Base-by-base conservation (phyloP, 306 rosid genomes). In the Echinosophora koreensis region DNA sequence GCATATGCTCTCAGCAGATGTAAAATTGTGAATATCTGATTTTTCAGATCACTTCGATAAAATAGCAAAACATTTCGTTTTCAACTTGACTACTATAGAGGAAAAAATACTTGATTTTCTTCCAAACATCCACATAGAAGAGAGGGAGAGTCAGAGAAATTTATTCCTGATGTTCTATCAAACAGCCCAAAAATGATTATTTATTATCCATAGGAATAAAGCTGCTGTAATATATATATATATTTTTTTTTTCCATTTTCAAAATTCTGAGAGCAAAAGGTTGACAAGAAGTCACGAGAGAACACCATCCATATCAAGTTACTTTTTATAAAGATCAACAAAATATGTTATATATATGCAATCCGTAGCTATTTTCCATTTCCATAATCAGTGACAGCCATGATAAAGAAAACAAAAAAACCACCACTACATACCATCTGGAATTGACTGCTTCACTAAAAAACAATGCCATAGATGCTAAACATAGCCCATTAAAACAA, bases 401-500 rank as follows among this genome's bases (percentile, higher is more conserved):
- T 16, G 60, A 39, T 51, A 66, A 50, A 1, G 15, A 57, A 22
- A 9, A 65, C 34, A 50, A 74, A 50, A 50, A 51, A 17, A 47
- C n/a, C 16, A 74, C 39, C 14, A 37, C 27, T 18, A 3, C 30
- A 50, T 46, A 16, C 6, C 16, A 15, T 47, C 64, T 44, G 17
- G 32, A 68, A 55, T 57, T 54, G 46, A 27, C 13, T 74, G 77
- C 63, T 41, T 35, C 5, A 28, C 22, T 13, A 30, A 47, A 64
- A 80, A 50, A 58, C n/a, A 16, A 68, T 61, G 50, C 14, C 52
- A 69, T 18, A 38, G 27, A 61, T 44, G 50, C 38, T 46, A 60
- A 41, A 51, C 72, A 49, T 13, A 13, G 54, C 49, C 76, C 32
- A 60, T 12, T 15, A 46, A 47, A 74, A 68, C 68, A 72, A 49